phyloP scores from a whole-genome alignment of 176 grass and related monocot species.

The Bromus sterilis region DNA sequence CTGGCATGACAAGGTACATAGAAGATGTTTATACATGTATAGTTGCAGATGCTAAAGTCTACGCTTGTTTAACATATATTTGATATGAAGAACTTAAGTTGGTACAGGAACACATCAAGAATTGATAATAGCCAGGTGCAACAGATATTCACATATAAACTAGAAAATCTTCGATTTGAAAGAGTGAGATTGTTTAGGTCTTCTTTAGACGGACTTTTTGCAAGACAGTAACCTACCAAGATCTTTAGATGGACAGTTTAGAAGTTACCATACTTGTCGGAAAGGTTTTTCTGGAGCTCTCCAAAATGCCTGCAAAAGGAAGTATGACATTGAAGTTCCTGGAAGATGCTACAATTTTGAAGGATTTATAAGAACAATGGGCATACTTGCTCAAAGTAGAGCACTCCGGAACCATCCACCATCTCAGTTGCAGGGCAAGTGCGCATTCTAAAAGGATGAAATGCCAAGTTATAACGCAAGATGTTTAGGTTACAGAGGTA shows the following conservation, averaged over 20 bases:
- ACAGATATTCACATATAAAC: slow-evolving; percentile 7
- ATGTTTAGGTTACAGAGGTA: background rate
- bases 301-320: slow-evolving; percentile 80
- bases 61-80: background rate
- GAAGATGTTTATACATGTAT: background rate
- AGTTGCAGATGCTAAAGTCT: background rate
- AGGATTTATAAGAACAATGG: background rate
- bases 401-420: slow-evolving; percentile 91
- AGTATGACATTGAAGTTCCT: background rate
- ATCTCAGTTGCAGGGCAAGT: slow-evolving; percentile 93
- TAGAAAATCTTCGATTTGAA: background rate
- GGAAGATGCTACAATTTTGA: background rate
- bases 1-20: background rate
- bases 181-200: slow-evolving; percentile 8
- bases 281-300: slow-evolving; percentile 98
- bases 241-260: slow-evolving; percentile 3
- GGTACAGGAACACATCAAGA: background rate
- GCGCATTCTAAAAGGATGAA: slow-evolving; percentile 55
- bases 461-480: background rate
- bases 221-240: background rate
- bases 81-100: background rate
- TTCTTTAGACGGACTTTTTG: background rate
- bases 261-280: slow-evolving; percentile 83
- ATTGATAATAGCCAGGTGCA: background rate
- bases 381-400: slow-evolving; percentile 92